Evolutionary conservation across 768 basidiomycete species (phyloP), one percentile per base, ranked within the genome.

Genomic region (Rhizopogon sp.): DNA sequence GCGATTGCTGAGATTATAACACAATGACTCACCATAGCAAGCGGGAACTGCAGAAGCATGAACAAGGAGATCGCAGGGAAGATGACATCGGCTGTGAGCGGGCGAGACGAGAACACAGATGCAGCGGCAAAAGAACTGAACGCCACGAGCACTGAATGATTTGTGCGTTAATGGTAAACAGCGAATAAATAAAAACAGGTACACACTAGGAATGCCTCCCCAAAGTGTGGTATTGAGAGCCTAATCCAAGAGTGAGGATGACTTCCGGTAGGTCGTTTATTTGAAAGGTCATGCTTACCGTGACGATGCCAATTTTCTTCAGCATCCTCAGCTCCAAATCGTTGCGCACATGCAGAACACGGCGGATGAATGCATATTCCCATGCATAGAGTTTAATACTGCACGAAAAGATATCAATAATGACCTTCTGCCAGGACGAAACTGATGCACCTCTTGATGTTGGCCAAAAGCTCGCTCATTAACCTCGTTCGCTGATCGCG

Each of bases 31-130:
- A 88, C 87, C 88, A 92, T 89, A 2, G 82, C 88, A 22, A 95
- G 74, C 1, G 93, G 93, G 71, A 94, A 94, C 55, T 87, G 84
- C 31, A 96, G 74, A 0, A 96, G 75, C 83, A 90, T 86, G 73
- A 93, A 95, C 31, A 95, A 72, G 0, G 91, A 87, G 58, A 98
- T 93, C 0, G 91, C 85, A n/a, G 96, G 96, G 79, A 98, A 98
- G 59, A 98, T 95, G 50, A 93, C 74, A 58, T 97, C 94, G 0
- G 88, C 82, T 0, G 96, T 98, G 1, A 98, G 70, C 3, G 93
- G 90, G 29, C 67, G 77, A 1, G 78, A 68, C 4, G 84, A 83
- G 1, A 79, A 78, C 16, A 76, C 62, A 0, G 90, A 84, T 6
- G 89, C 89, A 0, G 79, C 79, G 6, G 89, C 84, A 60, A 95